A percentile compares a stretch with the other conserved stretches of the same genome.
These are phyloP conservation scores for Bipolaris sorokiniana DNA, from an alignment of 2,329 filamentous ascomycete genomes.

Conservation along the genomic window DNA sequence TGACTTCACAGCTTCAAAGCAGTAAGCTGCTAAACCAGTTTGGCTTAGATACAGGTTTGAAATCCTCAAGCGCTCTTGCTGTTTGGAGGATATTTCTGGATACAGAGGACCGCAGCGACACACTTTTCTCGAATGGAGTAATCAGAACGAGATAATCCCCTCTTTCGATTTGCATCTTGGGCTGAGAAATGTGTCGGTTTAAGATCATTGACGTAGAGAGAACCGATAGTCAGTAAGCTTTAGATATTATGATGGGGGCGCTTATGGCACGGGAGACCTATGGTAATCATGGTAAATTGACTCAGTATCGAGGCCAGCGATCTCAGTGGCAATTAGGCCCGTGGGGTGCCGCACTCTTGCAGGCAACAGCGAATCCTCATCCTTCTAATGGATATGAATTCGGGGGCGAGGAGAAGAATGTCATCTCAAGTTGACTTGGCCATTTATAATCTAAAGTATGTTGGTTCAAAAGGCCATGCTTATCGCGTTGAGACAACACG, in stretches of 20 bases:
- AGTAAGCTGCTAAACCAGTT: not conserved
- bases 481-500: not conserved
- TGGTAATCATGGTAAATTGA: slow-evolving; percentile 2
- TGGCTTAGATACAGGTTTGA: not conserved
- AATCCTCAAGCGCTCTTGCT: not conserved
- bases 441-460: not conserved
- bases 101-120: not conserved
- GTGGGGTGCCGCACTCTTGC: slow-evolving; percentile 2
- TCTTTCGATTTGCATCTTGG: not conserved
- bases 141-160: not conserved
- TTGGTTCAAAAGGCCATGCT: slow-evolving; percentile 4
- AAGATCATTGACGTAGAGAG: not conserved
- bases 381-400: not conserved
- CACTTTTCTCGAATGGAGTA: not conserved
- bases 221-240: not conserved
- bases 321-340: slow-evolving; percentile 2
- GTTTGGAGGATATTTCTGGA: not conserved
- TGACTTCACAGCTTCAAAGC: not conserved
- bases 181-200: not conserved
- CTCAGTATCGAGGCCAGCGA: not conserved
- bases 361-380: not conserved
- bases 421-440: not conserved
- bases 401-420: not conserved
- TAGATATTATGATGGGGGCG: not conserved
- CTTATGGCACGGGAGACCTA: not conserved